phyloP scores from a whole-genome alignment of 805 yeast species.

The Lipomyces japonicus region DNA sequence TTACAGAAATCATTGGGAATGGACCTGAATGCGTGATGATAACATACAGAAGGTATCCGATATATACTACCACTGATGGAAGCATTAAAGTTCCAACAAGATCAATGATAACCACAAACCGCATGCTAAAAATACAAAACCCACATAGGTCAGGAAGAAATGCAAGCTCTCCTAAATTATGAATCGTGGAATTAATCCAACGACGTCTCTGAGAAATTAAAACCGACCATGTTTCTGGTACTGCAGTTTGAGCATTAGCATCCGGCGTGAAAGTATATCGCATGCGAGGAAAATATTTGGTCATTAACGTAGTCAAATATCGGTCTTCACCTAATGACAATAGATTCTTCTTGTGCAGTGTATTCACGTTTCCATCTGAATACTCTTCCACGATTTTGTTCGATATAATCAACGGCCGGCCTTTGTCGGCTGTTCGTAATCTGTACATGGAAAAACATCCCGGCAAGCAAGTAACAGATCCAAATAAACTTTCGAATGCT shows the following conservation, averaged over 20 bases:
- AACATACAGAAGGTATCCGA: conserved; percentile 51
- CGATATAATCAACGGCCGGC: conserved; percentile 56
- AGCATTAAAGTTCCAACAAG: conserved; percentile 56
- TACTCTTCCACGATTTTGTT: conserved; percentile 59
- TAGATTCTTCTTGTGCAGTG: conserved; percentile 58
- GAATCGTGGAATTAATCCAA: conserved; percentile 66
- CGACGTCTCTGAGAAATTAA: conserved; percentile 58
- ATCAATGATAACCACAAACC: conserved; percentile 55
- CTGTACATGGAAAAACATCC: conserved; percentile 64
- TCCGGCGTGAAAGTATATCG: conserved; percentile 53
- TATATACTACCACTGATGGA: conserved; percentile 55
- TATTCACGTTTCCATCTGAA: conserved; percentile 53
- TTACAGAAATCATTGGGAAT: conserved; percentile 49
- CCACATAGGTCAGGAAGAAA: conserved; percentile 59
- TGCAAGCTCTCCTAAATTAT: conserved; percentile 56
- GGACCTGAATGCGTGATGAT: conserved; percentile 52
- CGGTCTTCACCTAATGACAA: conserved; percentile 62
- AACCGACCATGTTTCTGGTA: conserved; percentile 51
- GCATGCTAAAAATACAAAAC: conserved; percentile 58
- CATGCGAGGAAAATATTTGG: conserved; percentile 55
- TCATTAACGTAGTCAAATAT: conserved; percentile 54
- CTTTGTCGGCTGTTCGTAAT: conserved; percentile 45
- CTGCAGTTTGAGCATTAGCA: conserved; percentile 56
- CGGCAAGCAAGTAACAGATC: conserved; percentile 62
- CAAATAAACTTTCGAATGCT: conserved; percentile 59